Evolutionary conservation across 2,329 filamentous ascomycete genomes (phyloP).

Genomic region (Cryphonectria japonica): DNA sequence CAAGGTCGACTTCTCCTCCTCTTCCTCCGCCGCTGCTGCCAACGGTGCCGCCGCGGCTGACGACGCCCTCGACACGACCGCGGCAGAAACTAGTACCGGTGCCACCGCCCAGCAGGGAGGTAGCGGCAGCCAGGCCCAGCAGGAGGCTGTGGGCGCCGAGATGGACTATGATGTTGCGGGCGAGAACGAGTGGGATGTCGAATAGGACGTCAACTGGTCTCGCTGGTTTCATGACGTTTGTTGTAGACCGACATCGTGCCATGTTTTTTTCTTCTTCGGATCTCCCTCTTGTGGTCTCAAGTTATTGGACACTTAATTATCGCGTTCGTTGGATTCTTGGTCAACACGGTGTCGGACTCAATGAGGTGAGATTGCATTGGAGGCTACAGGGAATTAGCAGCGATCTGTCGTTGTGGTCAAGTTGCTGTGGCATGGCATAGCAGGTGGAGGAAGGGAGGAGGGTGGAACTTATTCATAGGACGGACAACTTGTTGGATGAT

Average conservation of each 20-base stretch:
- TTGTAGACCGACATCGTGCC: neutral
- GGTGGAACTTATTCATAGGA: neutral
- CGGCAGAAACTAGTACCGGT: slow-evolving; percentile 28
- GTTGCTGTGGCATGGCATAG: neutral
- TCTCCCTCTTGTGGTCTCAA: neutral
- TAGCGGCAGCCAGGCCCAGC: slow-evolving; percentile 31
- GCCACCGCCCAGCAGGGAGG: slow-evolving; percentile 24
- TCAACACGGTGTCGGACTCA: neutral
- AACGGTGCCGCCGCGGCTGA: slow-evolving; percentile 8
- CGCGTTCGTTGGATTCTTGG: neutral
- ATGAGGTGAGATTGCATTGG: neutral
- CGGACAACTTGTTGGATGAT: neutral
- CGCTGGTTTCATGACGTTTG: neutral
- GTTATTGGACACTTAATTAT: neutral
- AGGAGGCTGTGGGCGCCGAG: slow-evolving; percentile 42
- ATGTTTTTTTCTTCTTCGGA: neutral
- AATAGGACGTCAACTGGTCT: slow-evolving; percentile 9
- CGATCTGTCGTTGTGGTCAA: neutral
- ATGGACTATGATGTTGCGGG: slow-evolving; percentile 61
- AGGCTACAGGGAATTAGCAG: neutral
- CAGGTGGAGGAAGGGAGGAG: neutral
- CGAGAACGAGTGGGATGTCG: slow-evolving; percentile 50
- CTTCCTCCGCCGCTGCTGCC: slow-evolving; percentile 23
- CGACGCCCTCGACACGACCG: slow-evolving; percentile 15
- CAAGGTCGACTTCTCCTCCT: slow-evolving; percentile 25